Conservation (phyloP, 2,329 filamentous ascomycete species). For the Triangularia setosa region DNA sequence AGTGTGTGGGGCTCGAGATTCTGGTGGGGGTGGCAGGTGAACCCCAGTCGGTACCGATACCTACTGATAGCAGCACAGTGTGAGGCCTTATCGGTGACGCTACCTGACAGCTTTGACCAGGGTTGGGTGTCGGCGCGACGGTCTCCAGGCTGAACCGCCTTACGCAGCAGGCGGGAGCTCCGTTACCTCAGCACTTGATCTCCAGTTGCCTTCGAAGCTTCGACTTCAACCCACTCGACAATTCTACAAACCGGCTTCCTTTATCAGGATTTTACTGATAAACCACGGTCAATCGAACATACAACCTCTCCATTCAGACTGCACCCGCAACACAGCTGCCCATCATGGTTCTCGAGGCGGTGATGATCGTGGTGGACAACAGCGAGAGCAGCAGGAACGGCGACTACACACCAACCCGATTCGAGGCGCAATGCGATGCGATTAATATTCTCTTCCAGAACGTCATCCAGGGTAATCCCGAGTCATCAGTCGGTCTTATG, state of each 20-base stretch:
- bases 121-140: conserved; percentile 2
- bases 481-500: conserved; percentile 96
- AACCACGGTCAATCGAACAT: conserved; percentile 20
- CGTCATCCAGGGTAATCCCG: conserved; percentile 91
- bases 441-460: conserved; percentile 93
- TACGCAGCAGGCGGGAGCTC: conserved; percentile 34
- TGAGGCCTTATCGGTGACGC: neutral
- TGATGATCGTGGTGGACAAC: conserved; percentile 99
- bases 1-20: neutral
- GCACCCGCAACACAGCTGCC: conserved; percentile 30
- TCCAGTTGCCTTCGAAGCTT: neutral
- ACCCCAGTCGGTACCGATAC: neutral
- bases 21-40: conserved; percentile 7
- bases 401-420: conserved; percentile 85
- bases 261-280: conserved; percentile 7
- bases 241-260: conserved; percentile 1
- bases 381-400: conserved; percentile 98
- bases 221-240: neutral
- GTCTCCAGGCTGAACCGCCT: conserved; percentile 43
- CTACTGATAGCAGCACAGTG: neutral
- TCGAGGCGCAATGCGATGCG: conserved; percentile 93
- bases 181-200: conserved; percentile 3
- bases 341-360: conserved; percentile 97
- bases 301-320: neutral
- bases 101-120: conserved; percentile 2